phyloP scores from a whole-genome alignment of 768 basidiomycete species.

The Holtermanniella nyarrowii region DNA sequence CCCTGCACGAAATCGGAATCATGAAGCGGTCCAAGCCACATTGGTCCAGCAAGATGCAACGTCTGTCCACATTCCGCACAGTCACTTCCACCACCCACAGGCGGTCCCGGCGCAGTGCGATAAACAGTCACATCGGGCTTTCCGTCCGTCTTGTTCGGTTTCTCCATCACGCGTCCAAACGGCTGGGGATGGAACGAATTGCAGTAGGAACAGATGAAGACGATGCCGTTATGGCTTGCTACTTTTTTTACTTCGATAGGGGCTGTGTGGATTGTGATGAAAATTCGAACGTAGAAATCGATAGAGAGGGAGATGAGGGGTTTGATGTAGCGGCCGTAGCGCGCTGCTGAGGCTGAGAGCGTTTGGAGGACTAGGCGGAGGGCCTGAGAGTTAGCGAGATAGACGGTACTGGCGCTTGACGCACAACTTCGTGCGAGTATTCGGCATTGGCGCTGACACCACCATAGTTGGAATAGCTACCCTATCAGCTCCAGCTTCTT shows the following conservation, averaged over 20 bases:
- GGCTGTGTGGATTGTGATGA: constrained; percentile 63
- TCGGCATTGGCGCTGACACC: constrained; percentile 83
- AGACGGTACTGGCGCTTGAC: constrained; percentile 25
- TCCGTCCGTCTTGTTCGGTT: constrained; percentile 46
- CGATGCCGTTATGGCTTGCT: constrained; percentile 69
- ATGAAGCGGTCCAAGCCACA: constrained; percentile 91
- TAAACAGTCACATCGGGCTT: constrained; percentile 56
- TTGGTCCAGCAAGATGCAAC: constrained; percentile 84
- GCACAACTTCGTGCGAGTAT: constrained; percentile 84
- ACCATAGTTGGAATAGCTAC: constrained; percentile 88
- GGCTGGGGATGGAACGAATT: constrained; percentile 74
- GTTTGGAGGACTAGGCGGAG: constrained; percentile 82
- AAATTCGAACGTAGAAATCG: constrained; percentile 92
- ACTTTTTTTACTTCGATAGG: constrained; percentile 76
- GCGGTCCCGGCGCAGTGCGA: constrained; percentile 63
- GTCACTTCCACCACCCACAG: constrained; percentile 47
- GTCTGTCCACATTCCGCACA: constrained; percentile 74
- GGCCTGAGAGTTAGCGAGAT: constrained; percentile 47
- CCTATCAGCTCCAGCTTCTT: constrained; percentile 1
- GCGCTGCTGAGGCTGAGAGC: constrained; percentile 71
- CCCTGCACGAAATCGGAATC: constrained; percentile 60
- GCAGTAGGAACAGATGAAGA: constrained; percentile 76
- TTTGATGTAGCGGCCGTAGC: constrained; percentile 79
- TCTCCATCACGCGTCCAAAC: constrained; percentile 63
- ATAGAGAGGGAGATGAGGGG: constrained; percentile 85